Evolutionary conservation across 2,329 filamentous ascomycete genomes (phyloP), one percentile per base, ranked within the genome.

Genomic region (Aureobasidium subglaciale): DNA sequence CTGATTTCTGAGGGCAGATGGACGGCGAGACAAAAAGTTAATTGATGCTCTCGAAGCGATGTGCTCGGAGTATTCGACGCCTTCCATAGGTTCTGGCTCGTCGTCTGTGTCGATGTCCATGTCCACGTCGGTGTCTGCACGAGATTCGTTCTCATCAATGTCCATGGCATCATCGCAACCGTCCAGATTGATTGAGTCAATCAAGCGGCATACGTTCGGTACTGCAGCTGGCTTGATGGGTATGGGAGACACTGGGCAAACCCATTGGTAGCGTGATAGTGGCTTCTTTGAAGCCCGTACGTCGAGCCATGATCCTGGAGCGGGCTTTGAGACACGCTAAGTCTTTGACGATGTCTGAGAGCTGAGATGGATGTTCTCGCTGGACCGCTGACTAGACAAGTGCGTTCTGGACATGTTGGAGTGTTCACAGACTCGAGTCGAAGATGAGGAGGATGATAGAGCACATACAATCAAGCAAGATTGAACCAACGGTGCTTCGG

Each of bases 21-120:
- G 7, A 61, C 52, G 10, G 64, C 56, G 10, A 50, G 16, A 16
- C 27, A 15, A 29, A 18, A 13, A 18, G 13, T 13, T 25, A 27
- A 41, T 10, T 18, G 30, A 35, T 2, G 15, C 16, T 2, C 2
- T 15, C 20, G 18, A 24, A 15, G 5, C 27, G 11, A 29, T 2
- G 18, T 43, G 6, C 9, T 43, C 40, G 29, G 40, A 27, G 32
- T 56, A 37, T 25, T 49, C 35, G 24, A 52, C 25, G 8, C 35
- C 48, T 41, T 52, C 48, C 48, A 52, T 52, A 24, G 34, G 48
- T 22, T 48, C 45, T 25, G 45, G 29, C 18, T 48, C 45, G 35
- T 25, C 20, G 16, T 18, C 46, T 9, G 27, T 10, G 20, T 38
- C 34, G 30, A 4, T 27, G 9, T n/a, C 24, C 15, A 11, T 38